Base-by-base conservation (phyloP, 2,329 filamentous ascomycete genomes). In the Corinectria fuckeliana region DNA sequence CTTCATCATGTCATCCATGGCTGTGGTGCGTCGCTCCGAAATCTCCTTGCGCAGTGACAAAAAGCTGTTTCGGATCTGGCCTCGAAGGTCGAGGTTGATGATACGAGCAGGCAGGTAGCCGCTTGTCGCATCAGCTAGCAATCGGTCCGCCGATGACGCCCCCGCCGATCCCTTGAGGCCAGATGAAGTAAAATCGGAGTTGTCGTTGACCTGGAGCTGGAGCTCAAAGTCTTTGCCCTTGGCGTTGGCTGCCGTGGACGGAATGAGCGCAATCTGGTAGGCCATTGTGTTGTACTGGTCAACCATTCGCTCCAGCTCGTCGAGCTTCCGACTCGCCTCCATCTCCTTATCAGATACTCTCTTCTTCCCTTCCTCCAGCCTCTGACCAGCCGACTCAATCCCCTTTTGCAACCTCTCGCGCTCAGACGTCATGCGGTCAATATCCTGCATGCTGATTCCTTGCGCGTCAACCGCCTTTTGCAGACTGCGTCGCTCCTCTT, bases 341-440 rank as follows among this genome's bases (percentile, higher is more conserved):
- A 85, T 76, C 76, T 99, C 96, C 70, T 91, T 95, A 67, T 97
- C 93, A 16, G 89, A 85, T 1, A 95, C 90, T 66, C 87, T 89
- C 65, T 86, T 89, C 79, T 96, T 96, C 8, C 90, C 85, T 63
- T 98, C 95, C 57, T 97, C 93, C 0, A 97, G 82, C 51, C 92
- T 85, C 54, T 86, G 82, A 5, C 87, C 83, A 0, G 92, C 91
- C 2, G 88, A 85, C 69, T 97, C 92, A 42, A 97, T 89, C 39
- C 89, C 91, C 69, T 90, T 93, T 65, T 96, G 92, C n/a, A 99
- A 84, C 45, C 95, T 88, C 71, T 99, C 95, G 52, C 93, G 89
- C 75, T 99, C 95, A 32, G 91, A 89, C 68, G 93, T 97, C 94
- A 99, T 97, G 76, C 95, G 92, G 83, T 99, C 95, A 73, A 99